Evolutionary conservation across 2,329 filamentous ascomycete genomes (phyloP), one percentile per base, ranked within the genome.

Genomic region (Beauveria medogensis): DNA sequence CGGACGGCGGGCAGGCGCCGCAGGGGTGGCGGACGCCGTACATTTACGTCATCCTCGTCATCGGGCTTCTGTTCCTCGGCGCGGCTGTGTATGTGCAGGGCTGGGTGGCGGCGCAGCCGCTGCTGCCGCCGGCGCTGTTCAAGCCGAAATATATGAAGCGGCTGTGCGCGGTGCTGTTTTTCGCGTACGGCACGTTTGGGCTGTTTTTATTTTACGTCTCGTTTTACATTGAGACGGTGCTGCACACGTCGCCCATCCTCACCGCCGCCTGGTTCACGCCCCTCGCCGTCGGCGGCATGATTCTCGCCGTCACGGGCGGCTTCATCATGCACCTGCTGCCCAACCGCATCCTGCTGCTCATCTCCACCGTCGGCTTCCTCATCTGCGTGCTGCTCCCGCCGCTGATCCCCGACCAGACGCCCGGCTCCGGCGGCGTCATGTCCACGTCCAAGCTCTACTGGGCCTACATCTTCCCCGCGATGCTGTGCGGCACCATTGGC

Each of bases 21-120:
- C 70, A 84, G 3, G 83, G 86, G 2, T 93, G 90, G 89, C 76
- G 72, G n/a, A 90, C 87, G 0, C 86, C 88, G 1, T 91, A 91
- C 65, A 86, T 93, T 43, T 82, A 82, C 46, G 75, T 86, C 10
- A 83, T 85, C 0, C 81, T 93, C 52, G 74, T 85, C 3, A 44
- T 88, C 1, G 90, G 90, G 0, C 73, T 81, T 6, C 61, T 90
- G 0, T 72, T 88, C 8, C 75, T 94, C 1, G 74, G 72, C 1
- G 73, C 75, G 0, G 84, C 88, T 12, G 77, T 87, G 7, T 92
- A 91, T 63, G 77, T 92, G 3, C 88, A 94, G 74, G 85, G 85
- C 0, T 89, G 85, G 83, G 79, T 90, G 0, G 83, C 88, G 1
- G 70, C 79, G 18, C 80, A 86, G 56, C 90, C 90, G 0, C 75